Evolutionary conservation across 83 land plant species (phyloP).

Genomic region (Larix sibirica): DNA sequence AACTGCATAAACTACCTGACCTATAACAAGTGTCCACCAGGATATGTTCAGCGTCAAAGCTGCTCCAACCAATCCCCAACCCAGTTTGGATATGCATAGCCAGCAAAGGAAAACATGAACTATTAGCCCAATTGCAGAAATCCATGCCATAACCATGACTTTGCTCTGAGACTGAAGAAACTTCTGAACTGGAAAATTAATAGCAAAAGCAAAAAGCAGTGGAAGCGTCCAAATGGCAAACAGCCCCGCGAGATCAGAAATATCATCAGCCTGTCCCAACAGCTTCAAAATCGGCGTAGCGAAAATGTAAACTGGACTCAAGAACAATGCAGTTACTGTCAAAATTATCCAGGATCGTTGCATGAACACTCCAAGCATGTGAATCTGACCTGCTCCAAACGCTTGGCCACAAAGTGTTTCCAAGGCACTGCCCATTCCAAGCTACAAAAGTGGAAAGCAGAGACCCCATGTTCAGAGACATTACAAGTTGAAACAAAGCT

Average conservation of each 20-base stretch:
- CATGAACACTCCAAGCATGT: conserved; percentile 66
- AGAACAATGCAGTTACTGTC: neutral
- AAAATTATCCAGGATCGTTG: conserved; percentile 62
- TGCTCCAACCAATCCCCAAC: conserved; percentile 43
- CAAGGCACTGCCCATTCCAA: conserved; percentile 71
- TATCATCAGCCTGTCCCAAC: conserved; percentile 20
- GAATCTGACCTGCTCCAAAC: conserved; percentile 44
- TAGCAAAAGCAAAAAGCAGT: conserved; percentile 43
- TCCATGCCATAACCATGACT: conserved; percentile 46
- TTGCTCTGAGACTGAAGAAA: conserved; percentile 65
- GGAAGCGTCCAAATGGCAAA: conserved; percentile 55
- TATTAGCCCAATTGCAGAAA: conserved; percentile 33
- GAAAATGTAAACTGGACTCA: conserved; percentile 30
- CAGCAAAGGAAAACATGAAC: conserved; percentile 48
- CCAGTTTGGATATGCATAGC: conserved; percentile 38
- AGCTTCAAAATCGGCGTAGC: conserved; percentile 24
- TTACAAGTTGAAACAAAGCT: no score
- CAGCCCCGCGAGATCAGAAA: conserved; percentile 30
- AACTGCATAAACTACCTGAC: conserved; percentile 25
- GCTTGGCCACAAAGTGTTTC: conserved; percentile 76
- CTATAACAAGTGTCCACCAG: conserved; percentile 32
- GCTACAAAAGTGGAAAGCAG: conserved; percentile 16
- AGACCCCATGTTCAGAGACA: no score
- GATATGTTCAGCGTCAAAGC: conserved; percentile 38
- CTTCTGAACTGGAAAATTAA: conserved; percentile 55